Evolutionary conservation across 1,284 basidiomycete species (phyloP).

Genomic region (Moesziomyces antarcticus): DNA sequence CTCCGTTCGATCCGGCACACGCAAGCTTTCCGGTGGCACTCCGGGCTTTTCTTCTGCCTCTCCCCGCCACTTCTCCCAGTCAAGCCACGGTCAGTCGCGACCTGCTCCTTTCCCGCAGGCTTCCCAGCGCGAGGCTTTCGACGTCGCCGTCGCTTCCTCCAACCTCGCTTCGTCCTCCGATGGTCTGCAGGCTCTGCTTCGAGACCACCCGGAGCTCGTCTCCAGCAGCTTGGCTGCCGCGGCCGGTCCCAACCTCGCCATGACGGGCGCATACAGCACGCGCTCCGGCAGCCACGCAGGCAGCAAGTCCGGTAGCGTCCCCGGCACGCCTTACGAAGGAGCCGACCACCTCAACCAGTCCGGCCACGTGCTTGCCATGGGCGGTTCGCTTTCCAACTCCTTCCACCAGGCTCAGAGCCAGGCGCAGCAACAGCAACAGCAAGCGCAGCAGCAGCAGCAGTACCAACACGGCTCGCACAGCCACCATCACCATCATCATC

Average conservation of each 20-base stretch:
- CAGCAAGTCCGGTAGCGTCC: slow-evolving; percentile 41
- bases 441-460: slow-evolving; percentile 8
- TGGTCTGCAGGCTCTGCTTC: slow-evolving; percentile 63
- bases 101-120: slow-evolving; percentile 56
- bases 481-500: slow-evolving; percentile 19
- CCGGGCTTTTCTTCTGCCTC: slow-evolving; percentile 43
- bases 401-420: slow-evolving; percentile 31
- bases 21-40: slow-evolving; percentile 26
- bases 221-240: slow-evolving; percentile 58
- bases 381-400: slow-evolving; percentile 43
- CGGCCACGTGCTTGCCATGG: slow-evolving; percentile 22
- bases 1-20: slow-evolving; percentile 21
- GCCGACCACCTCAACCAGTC: slow-evolving; percentile 11
- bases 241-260: slow-evolving; percentile 54
- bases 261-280: slow-evolving; percentile 39
- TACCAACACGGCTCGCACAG: slow-evolving; percentile 17
- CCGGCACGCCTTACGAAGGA: slow-evolving; percentile 37
- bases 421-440: slow-evolving; percentile 25
- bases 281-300: slow-evolving; percentile 37
- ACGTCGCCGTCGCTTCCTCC: slow-evolving; percentile 56
- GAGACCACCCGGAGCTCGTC: slow-evolving; percentile 66
- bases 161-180: slow-evolving; percentile 56
- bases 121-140: slow-evolving; percentile 52
- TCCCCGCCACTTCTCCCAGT: slow-evolving; percentile 45
- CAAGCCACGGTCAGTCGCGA: slow-evolving; percentile 35